Percentiles rank a stretch among this genome's conserved stretches.
These are phyloP conservation scores for Lactarius sanguifluus DNA, from an alignment of 768 basidiomycete species.

Conservation along the genomic window DNA sequence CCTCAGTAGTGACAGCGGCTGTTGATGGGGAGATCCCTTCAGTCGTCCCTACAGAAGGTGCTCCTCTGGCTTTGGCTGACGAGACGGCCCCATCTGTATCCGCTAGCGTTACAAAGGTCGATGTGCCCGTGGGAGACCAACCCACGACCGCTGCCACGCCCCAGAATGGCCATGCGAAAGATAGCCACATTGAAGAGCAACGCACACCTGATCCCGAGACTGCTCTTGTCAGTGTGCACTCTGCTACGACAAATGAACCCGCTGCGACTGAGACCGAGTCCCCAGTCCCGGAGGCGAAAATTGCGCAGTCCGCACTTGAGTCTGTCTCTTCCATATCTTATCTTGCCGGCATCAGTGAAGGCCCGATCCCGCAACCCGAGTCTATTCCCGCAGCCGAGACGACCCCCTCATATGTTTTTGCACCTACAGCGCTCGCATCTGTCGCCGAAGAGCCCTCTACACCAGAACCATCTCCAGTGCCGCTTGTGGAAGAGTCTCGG, in stretches of 20 bases:
- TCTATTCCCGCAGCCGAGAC: conserved; percentile 24
- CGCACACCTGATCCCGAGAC: background rate
- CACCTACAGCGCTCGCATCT: conserved; percentile 6
- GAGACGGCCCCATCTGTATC: conserved; percentile 24
- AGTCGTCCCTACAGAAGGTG: conserved; percentile 23
- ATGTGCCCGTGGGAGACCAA: conserved; percentile 29
- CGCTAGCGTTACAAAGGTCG: conserved; percentile 26
- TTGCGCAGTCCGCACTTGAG: background rate
- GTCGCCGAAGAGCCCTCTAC: conserved; percentile 12
- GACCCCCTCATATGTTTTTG: conserved; percentile 7
- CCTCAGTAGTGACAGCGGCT: background rate
- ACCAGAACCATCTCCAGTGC: background rate
- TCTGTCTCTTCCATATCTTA: background rate
- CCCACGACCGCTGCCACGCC: conserved; percentile 6
- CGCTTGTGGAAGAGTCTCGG: background rate
- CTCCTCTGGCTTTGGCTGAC: conserved; percentile 25
- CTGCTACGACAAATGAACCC: conserved; percentile 37
- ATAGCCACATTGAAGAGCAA: background rate
- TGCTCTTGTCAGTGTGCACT: conserved; percentile 23
- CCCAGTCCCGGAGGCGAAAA: conserved; percentile 11
- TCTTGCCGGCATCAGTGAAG: conserved; percentile 5
- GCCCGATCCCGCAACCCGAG: conserved; percentile 36
- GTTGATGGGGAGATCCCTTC: background rate
- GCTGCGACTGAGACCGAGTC: conserved; percentile 28
- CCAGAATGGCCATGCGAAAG: conserved; percentile 17